phyloP scores from a whole-genome alignment of 2,329 filamentous ascomycete species.

The Lecanicillium sp. region DNA sequence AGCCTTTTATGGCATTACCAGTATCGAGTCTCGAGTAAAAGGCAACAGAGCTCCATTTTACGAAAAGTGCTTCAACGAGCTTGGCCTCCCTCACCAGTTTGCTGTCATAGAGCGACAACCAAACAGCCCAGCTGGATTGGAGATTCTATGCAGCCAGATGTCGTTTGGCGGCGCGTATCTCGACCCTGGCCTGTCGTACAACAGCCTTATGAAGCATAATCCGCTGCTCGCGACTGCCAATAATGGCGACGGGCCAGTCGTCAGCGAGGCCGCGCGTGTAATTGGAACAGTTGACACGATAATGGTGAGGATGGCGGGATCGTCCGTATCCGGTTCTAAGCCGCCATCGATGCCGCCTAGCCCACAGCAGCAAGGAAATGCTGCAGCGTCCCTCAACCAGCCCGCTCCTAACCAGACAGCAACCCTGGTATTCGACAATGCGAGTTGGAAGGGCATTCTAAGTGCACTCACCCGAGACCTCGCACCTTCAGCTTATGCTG shows the following conservation, averaged over 20 bases:
- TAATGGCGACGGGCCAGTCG: constrained; percentile 44
- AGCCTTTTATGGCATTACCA: constrained; percentile 74
- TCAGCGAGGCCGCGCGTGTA: constrained; percentile 70
- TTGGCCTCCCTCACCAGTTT: constrained; percentile 81
- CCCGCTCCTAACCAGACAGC: constrained; percentile 39
- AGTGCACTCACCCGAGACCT: constrained; percentile 76
- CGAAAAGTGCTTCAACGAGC: constrained; percentile 74
- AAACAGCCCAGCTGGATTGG: constrained; percentile 59
- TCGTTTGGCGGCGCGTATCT: constrained; percentile 79
- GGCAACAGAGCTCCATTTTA: constrained; percentile 74
- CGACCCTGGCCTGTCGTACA: constrained; percentile 61
- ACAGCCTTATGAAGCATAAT: constrained; percentile 53
- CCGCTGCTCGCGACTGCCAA: constrained; percentile 46
- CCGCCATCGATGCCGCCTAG: constrained; percentile 44
- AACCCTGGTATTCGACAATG: constrained; percentile 70
- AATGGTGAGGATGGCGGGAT: constrained; percentile 44
- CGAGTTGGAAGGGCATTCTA: constrained; percentile 78
- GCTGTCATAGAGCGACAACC: constrained; percentile 65
- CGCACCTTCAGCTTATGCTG: constrained; percentile 74
- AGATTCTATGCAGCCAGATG: constrained; percentile 64
- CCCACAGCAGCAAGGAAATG: constrained; percentile 33
- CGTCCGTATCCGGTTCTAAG: constrained; percentile 37
- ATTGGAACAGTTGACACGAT: constrained; percentile 83
- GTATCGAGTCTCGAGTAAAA: constrained; percentile 51
- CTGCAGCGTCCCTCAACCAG: constrained; percentile 23